Base-by-base conservation (phyloP, 2,329 filamentous ascomycete species). In the Piedraia hortae region DNA sequence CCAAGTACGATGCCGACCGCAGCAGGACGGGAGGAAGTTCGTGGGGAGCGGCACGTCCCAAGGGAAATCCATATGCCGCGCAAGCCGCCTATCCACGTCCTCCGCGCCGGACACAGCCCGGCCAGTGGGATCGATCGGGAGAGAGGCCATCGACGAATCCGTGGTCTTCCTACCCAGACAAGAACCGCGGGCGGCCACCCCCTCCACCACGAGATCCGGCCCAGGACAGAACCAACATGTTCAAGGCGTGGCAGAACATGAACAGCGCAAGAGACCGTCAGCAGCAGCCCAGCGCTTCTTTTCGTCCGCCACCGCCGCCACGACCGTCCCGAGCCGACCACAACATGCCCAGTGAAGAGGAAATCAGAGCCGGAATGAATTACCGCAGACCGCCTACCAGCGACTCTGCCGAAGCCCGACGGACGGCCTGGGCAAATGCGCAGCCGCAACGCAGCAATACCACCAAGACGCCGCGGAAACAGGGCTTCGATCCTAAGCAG, bases 1-100 rank as follows among this genome's bases (percentile, higher is more conserved):
- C 51, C 16, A 62, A 59, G 37, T 70, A 70, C 34, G 64, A 70
- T 37, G 50, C 50, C n/a, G 60, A 64, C 29, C 50, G 62, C 24
- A 45, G 54, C 25, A 59, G 56, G 27, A 50, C 48, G 23, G 52
- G 51, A 36, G 33, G 45, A 5, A 38, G 35, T 19, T 32, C 36
- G 5, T 28, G 29, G 5, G 21, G 23, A 20, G 22, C 21, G 19
- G 28, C 28, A 7, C 21, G 24, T 15, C 31, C 31, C 14, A 24
- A 32, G 2, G 41, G 44, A 25, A 46, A 45, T 19, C 45, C 47
- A 12, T 50, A 48, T 26, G 25, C 31, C 5, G 41, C 44, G 26
- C 39, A 37, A 22, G 45, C 45, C 13, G 44, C 45, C 19, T 46
- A 37, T 18, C 48, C 50, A 12, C 47, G 50, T 7, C 48, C 50